Base-by-base conservation (phyloP, 257 asterid species). In the Lycium ferocissimum region DNA sequence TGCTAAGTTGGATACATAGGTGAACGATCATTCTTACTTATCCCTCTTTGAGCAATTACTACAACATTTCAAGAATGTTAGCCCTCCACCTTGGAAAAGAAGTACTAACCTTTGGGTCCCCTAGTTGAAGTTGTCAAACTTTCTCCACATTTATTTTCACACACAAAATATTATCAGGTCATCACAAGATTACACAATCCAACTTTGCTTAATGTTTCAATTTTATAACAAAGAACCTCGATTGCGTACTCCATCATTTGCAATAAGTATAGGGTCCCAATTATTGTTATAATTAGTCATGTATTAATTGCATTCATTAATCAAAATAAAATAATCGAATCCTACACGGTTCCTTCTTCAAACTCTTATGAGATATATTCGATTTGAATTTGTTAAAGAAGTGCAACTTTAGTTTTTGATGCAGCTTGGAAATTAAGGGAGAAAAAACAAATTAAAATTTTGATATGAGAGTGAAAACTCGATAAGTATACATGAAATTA, bases 1-100 rank as follows among this genome's bases (percentile, higher is more conserved):
- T 65, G 18, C 9, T 43, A 43, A 75, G 2, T 49, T 22, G 13
- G 22, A 75, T 22, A 69, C 37, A 69, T 69, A 49, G 63, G 45
- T 76, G 47, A 76, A 76, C 14, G 14, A 51, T 76, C 26, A 22
- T 76, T 51, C 62, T 47, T 11, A 47, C 22, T 2, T 47, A 76
- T 22, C 47, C 22, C 11, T 49, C 20, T 76, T 51, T 26, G 63
- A 26, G 22, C 82, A 37, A 69, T 69, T 1, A 76, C 2, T 17
- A 49, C 1, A 51, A 76, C 2, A 51, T 76, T 76, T 76, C 82
- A 76, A 76, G 82, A 47, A 20, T 73, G 81, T 47, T 73, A 51
- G 15, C 26, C 15, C 22, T 51, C 63, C 82, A 76, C 45, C 82
- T 20, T 51, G 7, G 5, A 76, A 76, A 49, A 51, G 15, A 51